Base-by-base conservation (phyloP, 192 early-diverging fungal species). In the Entomortierella lignicola region DNA sequence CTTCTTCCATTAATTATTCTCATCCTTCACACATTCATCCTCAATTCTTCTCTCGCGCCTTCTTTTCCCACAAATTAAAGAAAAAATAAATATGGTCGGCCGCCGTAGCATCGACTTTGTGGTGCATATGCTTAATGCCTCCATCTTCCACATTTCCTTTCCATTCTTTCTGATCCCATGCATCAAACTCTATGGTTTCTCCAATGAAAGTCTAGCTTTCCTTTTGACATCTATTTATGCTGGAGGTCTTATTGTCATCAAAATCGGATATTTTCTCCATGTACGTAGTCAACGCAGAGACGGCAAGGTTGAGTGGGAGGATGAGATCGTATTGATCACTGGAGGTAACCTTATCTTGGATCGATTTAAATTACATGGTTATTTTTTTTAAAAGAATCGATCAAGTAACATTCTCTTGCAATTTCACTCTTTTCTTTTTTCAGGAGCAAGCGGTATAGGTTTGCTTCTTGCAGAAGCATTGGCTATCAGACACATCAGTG, bases 271-370 rank as follows among this genome's bases (percentile, higher is more conserved):
- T 30, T 32, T 15, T 47, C 41, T 66, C 8, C 75, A 79, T 47
- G 67, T 66, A 12, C 67, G 67, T 25, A 64, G 60, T 18, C 75
- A 79, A 12, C 59, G 69, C 20, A 68, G 39, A 7, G 63, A 55
- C 31, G 54, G 29, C 21, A 69, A 62, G 32, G 25, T 85, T 26
- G 75, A 88, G 58, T 91, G 90, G 90, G 69, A 80, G 21, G 70
- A 87, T 11, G 89, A 90, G 63, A 70, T 88, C 53, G 90, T 91
- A 11, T 56, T 91, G 61, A 81, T 91, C n/a, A 90, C 88, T 55
- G 90, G 90, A 64, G 89, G 89, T 86, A 59, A 23, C 32, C 31
- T n/a, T 10, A 42, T 50, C 1, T 42, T 4, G 8, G 3, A n/a
- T n/a, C n/a, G n/a, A n/a, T n/a, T n/a, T n/a, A n/a, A n/a, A n/a